phyloP scores from a whole-genome alignment of 345 rosid species.

The Populus deltoides region DNA sequence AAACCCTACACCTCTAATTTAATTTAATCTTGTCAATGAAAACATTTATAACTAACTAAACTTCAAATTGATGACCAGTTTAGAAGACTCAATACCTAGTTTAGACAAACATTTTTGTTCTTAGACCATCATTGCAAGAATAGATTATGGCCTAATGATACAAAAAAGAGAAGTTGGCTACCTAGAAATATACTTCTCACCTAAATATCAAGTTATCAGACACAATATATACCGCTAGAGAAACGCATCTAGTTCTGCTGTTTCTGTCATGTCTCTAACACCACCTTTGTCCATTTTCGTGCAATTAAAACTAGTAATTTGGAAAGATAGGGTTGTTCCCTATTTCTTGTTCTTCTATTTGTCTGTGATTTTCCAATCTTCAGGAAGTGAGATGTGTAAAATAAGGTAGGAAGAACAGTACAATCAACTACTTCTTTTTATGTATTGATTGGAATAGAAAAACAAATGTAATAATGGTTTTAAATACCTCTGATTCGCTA shows the following conservation, averaged over 20 bases:
- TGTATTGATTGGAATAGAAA: background rate
- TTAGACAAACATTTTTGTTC: constrained; percentile 23
- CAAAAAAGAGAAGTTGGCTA: constrained; percentile 33
- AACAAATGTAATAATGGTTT: constrained; percentile 1
- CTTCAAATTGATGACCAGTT: constrained; percentile 20
- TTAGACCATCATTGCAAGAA: constrained; percentile 13
- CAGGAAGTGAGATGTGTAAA: constrained; percentile 2
- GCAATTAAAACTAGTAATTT: constrained; percentile 12
- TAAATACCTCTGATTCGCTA: constrained; percentile 91
- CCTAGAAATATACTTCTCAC: constrained; percentile 48
- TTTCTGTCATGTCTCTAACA: constrained; percentile 55
- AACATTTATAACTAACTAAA: constrained; percentile 44
- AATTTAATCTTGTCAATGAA: constrained; percentile 17
- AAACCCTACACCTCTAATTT: constrained; percentile 19
- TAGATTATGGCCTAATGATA: constrained; percentile 20
- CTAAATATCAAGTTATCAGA: constrained; percentile 39
- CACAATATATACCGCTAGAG: constrained; percentile 18
- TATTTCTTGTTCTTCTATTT: constrained; percentile 13
- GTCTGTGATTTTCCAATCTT: constrained; percentile 13
- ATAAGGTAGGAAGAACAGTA: constrained; percentile 15
- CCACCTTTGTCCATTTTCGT: constrained; percentile 28
- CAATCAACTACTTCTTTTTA: background rate
- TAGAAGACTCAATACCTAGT: constrained; percentile 14
- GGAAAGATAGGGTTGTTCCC: constrained; percentile 15
- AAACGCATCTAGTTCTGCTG: constrained; percentile 47